phyloP scores from a whole-genome alignment of 768 basidiomycete species.

The Macrolepiota fuliginosa region DNA sequence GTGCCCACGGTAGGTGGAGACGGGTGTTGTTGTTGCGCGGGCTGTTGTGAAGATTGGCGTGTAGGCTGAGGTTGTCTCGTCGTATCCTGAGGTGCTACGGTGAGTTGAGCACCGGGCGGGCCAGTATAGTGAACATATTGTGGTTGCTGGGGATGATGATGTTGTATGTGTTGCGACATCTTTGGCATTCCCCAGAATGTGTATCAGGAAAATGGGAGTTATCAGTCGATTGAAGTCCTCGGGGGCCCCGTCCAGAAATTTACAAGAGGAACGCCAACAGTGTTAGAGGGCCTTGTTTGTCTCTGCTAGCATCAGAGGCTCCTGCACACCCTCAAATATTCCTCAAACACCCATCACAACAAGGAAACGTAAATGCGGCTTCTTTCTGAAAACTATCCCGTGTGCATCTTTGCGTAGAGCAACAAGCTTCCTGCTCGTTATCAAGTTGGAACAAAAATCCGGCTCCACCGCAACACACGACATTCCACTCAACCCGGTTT shows the following conservation, averaged over 20 bases:
- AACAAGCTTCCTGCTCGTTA: too few relatives aligned
- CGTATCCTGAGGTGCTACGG: slow-evolving; percentile 22
- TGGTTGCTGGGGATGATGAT: slow-evolving; percentile 29
- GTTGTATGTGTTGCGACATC: slow-evolving; percentile 45
- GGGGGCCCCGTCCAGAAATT: slow-evolving; percentile 28
- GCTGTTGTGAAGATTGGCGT: slow-evolving; percentile 23
- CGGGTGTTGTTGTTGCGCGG: slow-evolving; percentile 12
- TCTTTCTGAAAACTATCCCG: too few relatives aligned
- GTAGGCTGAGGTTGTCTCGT: slow-evolving; percentile 29
- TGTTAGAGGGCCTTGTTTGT: slow-evolving; percentile 20
- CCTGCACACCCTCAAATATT: background rate
- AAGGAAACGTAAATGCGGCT: too few relatives aligned
- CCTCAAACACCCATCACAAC: background rate
- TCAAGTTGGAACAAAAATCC: too few relatives aligned
- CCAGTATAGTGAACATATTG: slow-evolving; percentile 38
- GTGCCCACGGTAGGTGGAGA: slow-evolving; percentile 14
- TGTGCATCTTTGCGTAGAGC: too few relatives aligned
- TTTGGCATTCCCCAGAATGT: slow-evolving; percentile 21
- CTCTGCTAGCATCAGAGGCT: slow-evolving; percentile 14
- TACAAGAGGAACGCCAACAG: slow-evolving; percentile 1
- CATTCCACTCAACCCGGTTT: background rate
- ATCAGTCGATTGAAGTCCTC: slow-evolving; percentile 34
- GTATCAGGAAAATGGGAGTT: slow-evolving; percentile 20
- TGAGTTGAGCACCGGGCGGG: slow-evolving; percentile 22
- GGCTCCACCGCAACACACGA: background rate